A percentile compares a stretch with the other conserved stretches of the same genome.
Conservation (phyloP, 176 grass and related monocot species). For the Triticum turgidum region DNA sequence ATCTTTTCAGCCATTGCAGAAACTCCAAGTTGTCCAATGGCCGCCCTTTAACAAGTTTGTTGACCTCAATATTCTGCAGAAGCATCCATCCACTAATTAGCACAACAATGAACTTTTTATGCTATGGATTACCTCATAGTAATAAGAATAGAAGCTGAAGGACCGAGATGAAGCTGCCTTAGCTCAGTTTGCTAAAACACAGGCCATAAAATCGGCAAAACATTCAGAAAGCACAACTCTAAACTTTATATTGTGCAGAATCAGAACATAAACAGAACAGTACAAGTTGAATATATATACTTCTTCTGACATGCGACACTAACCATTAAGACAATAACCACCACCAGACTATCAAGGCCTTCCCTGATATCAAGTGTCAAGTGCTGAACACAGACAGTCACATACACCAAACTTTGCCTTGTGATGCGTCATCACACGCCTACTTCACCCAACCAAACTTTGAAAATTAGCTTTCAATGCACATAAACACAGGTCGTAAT, state of each 20-base stretch:
- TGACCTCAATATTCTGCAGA: conserved; percentile 88
- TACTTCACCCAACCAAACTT: neutral
- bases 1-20: conserved; percentile 90
- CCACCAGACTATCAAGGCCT: neutral
- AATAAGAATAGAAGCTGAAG: neutral
- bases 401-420: neutral
- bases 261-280: neutral
- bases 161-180: neutral
- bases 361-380: neutral
- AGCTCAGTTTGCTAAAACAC: neutral
- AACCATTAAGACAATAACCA: neutral
- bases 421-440: neutral
- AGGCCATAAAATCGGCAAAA: neutral
- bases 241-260: neutral
- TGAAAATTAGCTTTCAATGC: neutral
- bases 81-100: neutral
- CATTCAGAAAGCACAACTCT: neutral
- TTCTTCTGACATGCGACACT: neutral
- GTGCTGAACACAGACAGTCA: neutral
- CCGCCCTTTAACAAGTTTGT: conserved; percentile 87
- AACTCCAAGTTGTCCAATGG: conserved; percentile 92
- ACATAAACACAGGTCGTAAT: neutral
- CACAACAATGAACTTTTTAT: neutral
- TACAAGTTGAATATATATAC: neutral
- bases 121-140: neutral